Conservation (phyloP, 192 early-diverging fungal genomes). For the Backusella circina region DNA sequence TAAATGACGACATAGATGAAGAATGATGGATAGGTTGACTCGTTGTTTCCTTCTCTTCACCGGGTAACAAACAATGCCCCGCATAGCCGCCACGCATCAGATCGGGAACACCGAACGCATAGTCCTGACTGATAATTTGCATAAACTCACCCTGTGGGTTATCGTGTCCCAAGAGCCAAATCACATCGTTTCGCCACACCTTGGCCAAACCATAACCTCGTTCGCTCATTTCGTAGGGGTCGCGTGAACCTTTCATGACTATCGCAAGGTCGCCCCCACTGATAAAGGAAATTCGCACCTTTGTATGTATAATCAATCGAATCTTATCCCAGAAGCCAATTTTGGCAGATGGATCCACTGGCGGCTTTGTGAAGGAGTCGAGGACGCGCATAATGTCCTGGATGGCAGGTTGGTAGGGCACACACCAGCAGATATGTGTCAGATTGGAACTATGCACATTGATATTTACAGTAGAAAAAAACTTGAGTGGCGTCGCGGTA, state of each 20-base stretch:
- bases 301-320: constrained; percentile 39
- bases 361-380: constrained; percentile 37
- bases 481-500: constrained; percentile 34
- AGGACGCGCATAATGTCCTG: constrained; percentile 31
- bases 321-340: constrained; percentile 47
- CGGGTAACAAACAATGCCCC: constrained; percentile 13
- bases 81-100: constrained; percentile 30
- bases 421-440: constrained; percentile 27
- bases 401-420: constrained; percentile 40
- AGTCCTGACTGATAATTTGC: constrained; percentile 40
- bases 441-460: constrained; percentile 20
- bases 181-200: constrained; percentile 33
- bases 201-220: constrained; percentile 35
- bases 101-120: constrained; percentile 40
- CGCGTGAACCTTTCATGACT: constrained; percentile 35
- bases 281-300: constrained; percentile 29
- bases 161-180: constrained; percentile 30
- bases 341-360: constrained; percentile 36
- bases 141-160: constrained; percentile 40
- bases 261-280: constrained; percentile 33
- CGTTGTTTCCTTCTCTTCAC: neutral
- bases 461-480: constrained; percentile 41
- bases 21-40: neutral
- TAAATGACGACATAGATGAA: neutral
- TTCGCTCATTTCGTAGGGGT: constrained; percentile 39